These are phyloP conservation scores for Lecanicillium sp. DNA, from an alignment of 2,329 filamentous ascomycete genomes.

Conservation along the genomic window DNA sequence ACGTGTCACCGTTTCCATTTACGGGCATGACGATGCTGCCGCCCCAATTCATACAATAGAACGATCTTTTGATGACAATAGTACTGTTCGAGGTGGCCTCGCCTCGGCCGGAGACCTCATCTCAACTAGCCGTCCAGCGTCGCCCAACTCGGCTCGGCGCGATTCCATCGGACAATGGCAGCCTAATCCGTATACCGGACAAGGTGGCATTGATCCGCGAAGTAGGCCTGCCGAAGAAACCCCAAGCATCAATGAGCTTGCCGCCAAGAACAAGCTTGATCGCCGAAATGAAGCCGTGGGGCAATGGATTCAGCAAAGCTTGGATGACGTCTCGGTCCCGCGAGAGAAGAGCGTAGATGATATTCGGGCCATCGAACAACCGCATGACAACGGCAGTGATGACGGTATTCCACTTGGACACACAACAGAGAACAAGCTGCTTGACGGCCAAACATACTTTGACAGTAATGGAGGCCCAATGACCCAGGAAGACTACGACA, in stretches of 20 bases:
- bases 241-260: conserved; percentile 39
- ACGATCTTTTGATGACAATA: conserved; percentile 29
- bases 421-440: conserved; percentile 41
- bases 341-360: conserved; percentile 18
- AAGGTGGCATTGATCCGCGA: conserved; percentile 39
- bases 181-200: conserved; percentile 28
- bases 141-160: conserved; percentile 19
- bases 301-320: conserved; percentile 37
- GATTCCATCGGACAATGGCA: conserved; percentile 36
- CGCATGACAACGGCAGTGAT: conserved; percentile 27
- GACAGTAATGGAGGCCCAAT: conserved; percentile 31
- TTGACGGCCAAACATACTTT: conserved; percentile 44
- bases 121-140: conserved; percentile 15
- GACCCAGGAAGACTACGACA: conserved; percentile 37
- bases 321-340: conserved; percentile 19
- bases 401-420: conserved; percentile 37
- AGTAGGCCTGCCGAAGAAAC: conserved; percentile 35
- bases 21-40: conserved; percentile 35
- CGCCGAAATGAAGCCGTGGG: conserved; percentile 43
- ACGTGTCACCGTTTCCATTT: conserved; percentile 48
- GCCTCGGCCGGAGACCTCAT: conserved; percentile 32
- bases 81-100: conserved; percentile 25
- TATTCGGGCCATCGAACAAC: conserved; percentile 14
- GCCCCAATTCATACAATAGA: conserved; percentile 30
- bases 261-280: conserved; percentile 29